phyloP scores from a whole-genome alignment of 2,329 filamentous ascomycete species.

The Fusarium sp. region DNA sequence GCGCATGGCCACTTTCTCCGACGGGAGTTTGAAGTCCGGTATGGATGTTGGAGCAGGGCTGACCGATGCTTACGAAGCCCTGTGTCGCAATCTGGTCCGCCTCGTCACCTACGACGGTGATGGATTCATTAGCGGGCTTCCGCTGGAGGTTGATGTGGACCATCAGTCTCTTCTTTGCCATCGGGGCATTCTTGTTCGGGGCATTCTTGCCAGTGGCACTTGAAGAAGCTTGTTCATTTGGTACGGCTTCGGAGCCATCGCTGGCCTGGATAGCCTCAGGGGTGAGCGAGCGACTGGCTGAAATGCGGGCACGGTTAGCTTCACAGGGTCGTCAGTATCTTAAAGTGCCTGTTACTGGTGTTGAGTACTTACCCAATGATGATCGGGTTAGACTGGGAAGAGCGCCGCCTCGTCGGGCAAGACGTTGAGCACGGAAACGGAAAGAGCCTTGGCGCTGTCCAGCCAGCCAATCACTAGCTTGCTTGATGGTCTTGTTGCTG shows the following conservation, averaged over 20 bases:
- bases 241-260: background rate
- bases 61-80: background rate
- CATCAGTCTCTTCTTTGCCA: conserved; percentile 3
- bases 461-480: conserved; percentile 1
- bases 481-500: background rate
- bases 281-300: background rate
- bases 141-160: background rate
- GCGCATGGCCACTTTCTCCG: background rate
- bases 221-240: background rate
- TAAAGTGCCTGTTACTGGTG: no score
- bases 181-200: background rate
- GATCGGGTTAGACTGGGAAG: background rate
- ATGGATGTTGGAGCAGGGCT: background rate
- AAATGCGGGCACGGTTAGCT: background rate
- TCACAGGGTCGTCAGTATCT: no score
- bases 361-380: background rate
- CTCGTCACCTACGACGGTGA: background rate
- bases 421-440: background rate
- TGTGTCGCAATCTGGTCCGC: background rate
- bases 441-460: background rate
- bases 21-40: background rate
- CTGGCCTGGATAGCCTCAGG: background rate
- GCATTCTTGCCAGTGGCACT: background rate
- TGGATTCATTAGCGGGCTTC: background rate
- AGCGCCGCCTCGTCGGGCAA: background rate